These are phyloP conservation scores for Rhododendron vialii DNA, from an alignment of 148 eudicot species.

Conservation along the genomic window DNA sequence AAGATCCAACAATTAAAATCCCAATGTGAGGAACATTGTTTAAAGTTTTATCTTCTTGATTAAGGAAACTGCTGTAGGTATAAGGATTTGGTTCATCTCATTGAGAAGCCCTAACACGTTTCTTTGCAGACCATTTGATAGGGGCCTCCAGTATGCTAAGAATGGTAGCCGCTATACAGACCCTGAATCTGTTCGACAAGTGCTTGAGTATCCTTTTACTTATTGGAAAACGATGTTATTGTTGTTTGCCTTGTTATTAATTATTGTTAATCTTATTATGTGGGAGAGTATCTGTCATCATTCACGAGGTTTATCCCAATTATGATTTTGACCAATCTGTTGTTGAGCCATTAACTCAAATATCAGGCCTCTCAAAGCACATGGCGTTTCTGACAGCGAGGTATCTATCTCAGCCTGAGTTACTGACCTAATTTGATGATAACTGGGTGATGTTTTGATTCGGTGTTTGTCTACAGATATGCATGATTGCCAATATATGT, in stretches of 20 bases:
- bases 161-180: constrained; percentile 41
- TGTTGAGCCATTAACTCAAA: constrained; percentile 51
- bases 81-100: not conserved
- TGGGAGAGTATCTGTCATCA: not conserved
- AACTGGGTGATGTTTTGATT: not conserved
- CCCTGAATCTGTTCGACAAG: constrained; percentile 50
- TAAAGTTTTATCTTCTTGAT: constrained; percentile 7
- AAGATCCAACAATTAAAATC: constrained; percentile 83
- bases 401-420: constrained; percentile 28
- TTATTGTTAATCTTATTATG: not conserved
- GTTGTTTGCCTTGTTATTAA: not conserved
- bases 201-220: constrained; percentile 76
- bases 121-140: constrained; percentile 69
- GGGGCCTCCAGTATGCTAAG: constrained; percentile 69
- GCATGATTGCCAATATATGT: constrained; percentile 65
- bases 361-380: constrained; percentile 56
- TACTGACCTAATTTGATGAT: not conserved
- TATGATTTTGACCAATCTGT: not conserved
- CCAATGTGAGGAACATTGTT: constrained; percentile 52
- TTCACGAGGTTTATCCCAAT: constrained; percentile 1
- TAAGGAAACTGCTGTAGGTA: not conserved
- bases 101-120: constrained; percentile 17
- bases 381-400: constrained; percentile 78
- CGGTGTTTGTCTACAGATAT: constrained; percentile 46
- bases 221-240: not conserved